Evolutionary conservation across 352 stramenopile genomes (phyloP).

Genomic region (Phytophthora macrochlamydospora): DNA sequence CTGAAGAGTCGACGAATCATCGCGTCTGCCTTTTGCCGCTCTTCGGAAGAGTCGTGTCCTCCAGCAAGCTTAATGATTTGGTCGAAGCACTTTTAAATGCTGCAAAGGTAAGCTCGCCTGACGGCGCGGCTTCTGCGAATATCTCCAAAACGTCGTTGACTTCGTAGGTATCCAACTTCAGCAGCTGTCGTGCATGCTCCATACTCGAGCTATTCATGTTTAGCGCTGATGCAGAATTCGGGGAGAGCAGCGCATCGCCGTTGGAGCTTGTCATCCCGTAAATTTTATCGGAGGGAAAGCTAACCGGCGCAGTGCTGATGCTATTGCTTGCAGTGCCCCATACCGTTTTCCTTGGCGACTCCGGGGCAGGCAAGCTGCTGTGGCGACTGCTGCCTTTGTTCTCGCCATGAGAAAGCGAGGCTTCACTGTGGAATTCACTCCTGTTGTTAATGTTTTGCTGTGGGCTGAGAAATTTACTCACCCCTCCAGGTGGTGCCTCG

Average conservation of each 20-base stretch:
- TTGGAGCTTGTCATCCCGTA: conserved; percentile 43
- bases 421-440: conserved; percentile 15
- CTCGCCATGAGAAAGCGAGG: conserved; percentile 8
- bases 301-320: conserved; percentile 20
- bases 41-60: conserved; percentile 64
- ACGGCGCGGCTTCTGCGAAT: conserved; percentile 83
- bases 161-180: conserved; percentile 87
- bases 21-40: conserved; percentile 75
- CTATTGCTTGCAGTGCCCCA: conserved; percentile 18
- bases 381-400: conserved; percentile 21
- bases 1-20: conserved; percentile 87
- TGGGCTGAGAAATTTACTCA: conserved; percentile 27
- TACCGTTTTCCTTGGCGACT: conserved; percentile 35
- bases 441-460: conserved; percentile 18
- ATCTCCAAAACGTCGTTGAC: conserved; percentile 90
- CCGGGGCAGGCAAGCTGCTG: conserved; percentile 20
- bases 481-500: conserved; percentile 41
- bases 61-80: conserved; percentile 86
- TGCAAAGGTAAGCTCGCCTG: conserved; percentile 74
- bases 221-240: conserved; percentile 46
- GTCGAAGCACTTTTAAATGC: conserved; percentile 91
- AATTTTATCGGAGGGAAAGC: conserved; percentile 50
- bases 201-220: conserved; percentile 82
- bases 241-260: conserved; percentile 49
- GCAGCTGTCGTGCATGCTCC: conserved; percentile 71